These are phyloP conservation scores for Didymella segeticola DNA, from an alignment of 2,329 filamentous ascomycete species.

Conservation along the genomic window DNA sequence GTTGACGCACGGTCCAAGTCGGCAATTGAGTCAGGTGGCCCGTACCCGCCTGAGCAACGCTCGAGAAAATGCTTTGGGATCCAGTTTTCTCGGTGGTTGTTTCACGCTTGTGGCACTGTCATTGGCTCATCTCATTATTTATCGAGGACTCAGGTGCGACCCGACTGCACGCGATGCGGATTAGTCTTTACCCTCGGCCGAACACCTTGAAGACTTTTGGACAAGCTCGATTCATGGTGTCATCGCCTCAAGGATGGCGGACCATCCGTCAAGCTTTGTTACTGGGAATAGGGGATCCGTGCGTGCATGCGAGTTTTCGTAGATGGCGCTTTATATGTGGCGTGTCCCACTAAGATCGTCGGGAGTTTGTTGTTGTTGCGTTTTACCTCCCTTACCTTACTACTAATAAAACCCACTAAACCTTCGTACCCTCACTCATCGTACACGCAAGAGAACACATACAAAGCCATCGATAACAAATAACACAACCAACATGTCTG, in stretches of 20 bases:
- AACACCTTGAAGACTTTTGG: conserved; percentile 12
- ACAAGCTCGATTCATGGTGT: conserved; percentile 15
- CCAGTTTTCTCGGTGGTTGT: conserved; percentile 15
- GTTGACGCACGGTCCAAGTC: conserved; percentile 9
- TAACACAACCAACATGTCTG: conserved; percentile 19
- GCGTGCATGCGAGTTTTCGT: conserved; percentile 7
- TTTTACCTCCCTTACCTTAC: conserved; percentile 7
- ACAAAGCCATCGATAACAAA: background rate
- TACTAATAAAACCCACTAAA: conserved; percentile 1
- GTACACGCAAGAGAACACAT: conserved; percentile 1
- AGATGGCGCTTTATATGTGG: conserved; percentile 16
- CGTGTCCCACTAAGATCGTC: conserved; percentile 17
- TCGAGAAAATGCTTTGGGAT: background rate
- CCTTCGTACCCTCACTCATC: conserved; percentile 1
- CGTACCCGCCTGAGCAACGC: conserved; percentile 13
- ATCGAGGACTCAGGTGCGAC: background rate
- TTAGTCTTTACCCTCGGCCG: conserved; percentile 14
- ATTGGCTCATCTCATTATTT: conserved; percentile 1
- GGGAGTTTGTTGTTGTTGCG: conserved; percentile 3
- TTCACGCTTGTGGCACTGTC: background rate
- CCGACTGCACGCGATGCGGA: background rate
- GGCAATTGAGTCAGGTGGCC: conserved; percentile 4
- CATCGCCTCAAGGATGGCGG: conserved; percentile 10
- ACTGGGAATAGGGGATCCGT: conserved; percentile 15
- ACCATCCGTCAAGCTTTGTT: background rate